Percentiles rank a stretch among this genome's conserved stretches.
Evolutionary conservation across 2,329 filamentous ascomycete genomes (phyloP).

Genomic region (Reticulascus tulasneorum): DNA sequence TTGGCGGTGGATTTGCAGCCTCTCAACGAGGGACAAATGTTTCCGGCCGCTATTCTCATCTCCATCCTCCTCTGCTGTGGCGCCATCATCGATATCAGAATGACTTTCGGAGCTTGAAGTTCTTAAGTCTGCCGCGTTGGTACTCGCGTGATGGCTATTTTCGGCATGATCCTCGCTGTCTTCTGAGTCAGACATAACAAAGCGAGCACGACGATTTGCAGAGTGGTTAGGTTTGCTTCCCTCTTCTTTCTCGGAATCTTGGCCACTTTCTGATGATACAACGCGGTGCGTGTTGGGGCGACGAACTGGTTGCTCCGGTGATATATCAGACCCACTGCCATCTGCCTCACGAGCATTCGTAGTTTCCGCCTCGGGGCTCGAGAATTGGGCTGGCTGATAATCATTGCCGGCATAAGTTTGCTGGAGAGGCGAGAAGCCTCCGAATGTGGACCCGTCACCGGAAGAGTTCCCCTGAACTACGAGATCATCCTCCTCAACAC

Average conservation of each 20-base stretch:
- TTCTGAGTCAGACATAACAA: conserved; percentile 19
- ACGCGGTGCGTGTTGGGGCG: conserved; percentile 23
- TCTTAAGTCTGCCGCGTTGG: conserved; percentile 3
- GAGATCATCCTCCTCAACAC: conserved; percentile 22
- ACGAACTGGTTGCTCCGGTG: background rate
- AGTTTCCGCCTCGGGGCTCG: conserved; percentile 23
- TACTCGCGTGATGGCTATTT: background rate
- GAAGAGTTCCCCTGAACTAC: too few species aligned
- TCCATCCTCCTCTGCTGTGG: background rate
- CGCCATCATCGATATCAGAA: background rate
- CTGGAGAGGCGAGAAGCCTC: conserved; percentile 2
- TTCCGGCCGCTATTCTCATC: background rate
- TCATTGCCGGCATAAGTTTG: too few species aligned
- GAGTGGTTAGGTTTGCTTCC: conserved; percentile 2
- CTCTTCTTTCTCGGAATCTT: conserved; percentile 22
- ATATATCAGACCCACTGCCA: too few species aligned
- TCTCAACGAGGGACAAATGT: conserved; percentile 4
- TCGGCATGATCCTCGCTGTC: conserved; percentile 4
- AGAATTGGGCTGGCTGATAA: conserved; percentile 27
- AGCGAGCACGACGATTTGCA: background rate
- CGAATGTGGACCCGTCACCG: conserved; percentile 6
- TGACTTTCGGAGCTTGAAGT: conserved; percentile 5
- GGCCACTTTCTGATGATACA: conserved; percentile 11
- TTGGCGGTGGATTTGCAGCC: conserved; percentile 5
- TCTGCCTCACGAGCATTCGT: conserved; percentile 1